Conservation (phyloP, 2,329 filamentous ascomycete genomes). For the Mycogone perniciosa region DNA sequence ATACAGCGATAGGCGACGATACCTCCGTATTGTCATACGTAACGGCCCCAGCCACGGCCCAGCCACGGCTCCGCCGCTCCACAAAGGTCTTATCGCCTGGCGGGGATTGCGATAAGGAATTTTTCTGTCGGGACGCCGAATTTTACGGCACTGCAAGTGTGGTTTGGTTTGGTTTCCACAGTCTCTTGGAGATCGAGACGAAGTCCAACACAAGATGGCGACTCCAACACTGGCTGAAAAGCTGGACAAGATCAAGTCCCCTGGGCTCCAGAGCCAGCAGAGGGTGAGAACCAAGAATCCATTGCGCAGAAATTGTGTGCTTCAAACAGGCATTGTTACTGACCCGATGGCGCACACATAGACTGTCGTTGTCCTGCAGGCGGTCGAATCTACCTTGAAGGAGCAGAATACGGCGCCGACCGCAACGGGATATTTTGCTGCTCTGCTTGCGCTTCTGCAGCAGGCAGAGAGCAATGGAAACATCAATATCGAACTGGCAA, state of each 20-base stretch:
- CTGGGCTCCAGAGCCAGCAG: slow-evolving; percentile 91
- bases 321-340: not conserved
- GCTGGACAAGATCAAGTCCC: slow-evolving; percentile 94
- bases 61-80: slow-evolving; percentile 5
- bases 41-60: not conserved
- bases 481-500: slow-evolving; percentile 74
- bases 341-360: slow-evolving; percentile 29
- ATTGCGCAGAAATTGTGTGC: not conserved
- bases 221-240: slow-evolving; percentile 67
- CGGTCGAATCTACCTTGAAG: slow-evolving; percentile 86
- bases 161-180: slow-evolving; percentile 6
- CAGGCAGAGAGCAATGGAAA: slow-evolving; percentile 65
- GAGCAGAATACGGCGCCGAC: slow-evolving; percentile 79
- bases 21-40: slow-evolving; percentile 10
- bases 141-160: slow-evolving; percentile 3
- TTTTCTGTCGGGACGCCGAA: slow-evolving; percentile 11
- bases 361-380: slow-evolving; percentile 80
- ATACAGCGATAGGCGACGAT: slow-evolving; percentile 29
- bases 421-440: slow-evolving; percentile 89
- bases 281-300: slow-evolving; percentile 52
- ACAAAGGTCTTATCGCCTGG: slow-evolving; percentile 10
- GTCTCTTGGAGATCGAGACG: slow-evolving; percentile 4
- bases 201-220: slow-evolving; percentile 36
- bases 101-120: slow-evolving; percentile 15
- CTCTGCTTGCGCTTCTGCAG: slow-evolving; percentile 80